Conservation (phyloP, 441 rosid species). For the Erodium moschatum region DNA sequence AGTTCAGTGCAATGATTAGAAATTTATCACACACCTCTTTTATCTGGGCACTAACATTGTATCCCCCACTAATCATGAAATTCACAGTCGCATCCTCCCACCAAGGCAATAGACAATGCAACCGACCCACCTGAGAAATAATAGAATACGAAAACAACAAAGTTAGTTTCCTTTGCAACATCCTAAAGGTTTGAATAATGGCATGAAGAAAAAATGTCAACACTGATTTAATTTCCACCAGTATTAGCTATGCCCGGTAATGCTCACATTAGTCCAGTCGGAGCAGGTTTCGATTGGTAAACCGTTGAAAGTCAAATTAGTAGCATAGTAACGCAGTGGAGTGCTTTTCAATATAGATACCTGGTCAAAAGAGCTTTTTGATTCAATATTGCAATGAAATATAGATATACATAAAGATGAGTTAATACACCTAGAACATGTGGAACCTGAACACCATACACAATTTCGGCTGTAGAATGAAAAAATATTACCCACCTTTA, state of each 20-base stretch:
- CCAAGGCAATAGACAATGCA: conserved; percentile 66
- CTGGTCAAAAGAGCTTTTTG: conserved; percentile 21
- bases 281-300: conserved; percentile 36
- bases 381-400: neutral
- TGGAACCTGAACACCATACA: too few relatives aligned
- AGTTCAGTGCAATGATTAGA: neutral
- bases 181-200: neutral
- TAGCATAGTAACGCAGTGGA: conserved; percentile 53
- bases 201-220: neutral
- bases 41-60: conserved; percentile 44
- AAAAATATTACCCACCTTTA: too few relatives aligned
- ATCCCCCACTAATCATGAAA: conserved; percentile 63
- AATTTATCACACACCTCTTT: conserved; percentile 30
- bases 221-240: neutral
- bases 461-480: too few relatives aligned
- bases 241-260: conserved; percentile 9
- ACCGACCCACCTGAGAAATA: conserved; percentile 40
- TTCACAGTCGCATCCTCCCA: conserved; percentile 59
- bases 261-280: conserved; percentile 59
- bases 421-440: too few relatives aligned
- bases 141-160: conserved; percentile 4
- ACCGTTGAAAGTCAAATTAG: conserved; percentile 37
- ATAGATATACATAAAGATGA: neutral
- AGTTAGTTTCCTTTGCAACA: neutral
- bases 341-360: conserved; percentile 46